Evolutionary conservation across 2,329 filamentous ascomycete species (phyloP).

Genomic region (Aspergillus glaucus): DNA sequence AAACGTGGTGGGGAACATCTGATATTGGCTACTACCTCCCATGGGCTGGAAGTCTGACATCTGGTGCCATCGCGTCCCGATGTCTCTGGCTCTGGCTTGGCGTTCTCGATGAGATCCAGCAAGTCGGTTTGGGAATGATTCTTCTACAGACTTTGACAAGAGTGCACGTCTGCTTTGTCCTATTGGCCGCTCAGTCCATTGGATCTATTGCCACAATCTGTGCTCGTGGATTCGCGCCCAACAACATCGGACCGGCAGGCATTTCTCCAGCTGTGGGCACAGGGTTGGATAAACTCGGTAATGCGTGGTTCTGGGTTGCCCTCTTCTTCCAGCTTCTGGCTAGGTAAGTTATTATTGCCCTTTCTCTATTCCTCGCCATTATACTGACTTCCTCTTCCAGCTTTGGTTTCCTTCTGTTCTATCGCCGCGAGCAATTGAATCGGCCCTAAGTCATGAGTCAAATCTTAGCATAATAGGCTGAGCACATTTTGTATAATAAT

Average conservation of each 20-base stretch:
- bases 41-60: constrained; percentile 52
- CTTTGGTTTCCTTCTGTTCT: constrained; percentile 38
- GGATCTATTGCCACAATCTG: constrained; percentile 58
- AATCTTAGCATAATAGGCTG: too few species aligned
- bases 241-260: constrained; percentile 54
- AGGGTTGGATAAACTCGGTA: constrained; percentile 40
- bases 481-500: too few species aligned
- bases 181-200: constrained; percentile 56
- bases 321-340: constrained; percentile 53
- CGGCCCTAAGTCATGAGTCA: too few species aligned
- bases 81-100: constrained; percentile 63
- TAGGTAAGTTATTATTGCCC: constrained; percentile 42
- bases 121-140: constrained; percentile 63
- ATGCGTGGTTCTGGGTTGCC: constrained; percentile 58
- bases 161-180: constrained; percentile 57
- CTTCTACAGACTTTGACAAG: constrained; percentile 59
- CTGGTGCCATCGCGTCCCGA: constrained; percentile 52
- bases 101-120: constrained; percentile 58
- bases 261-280: constrained; percentile 59
- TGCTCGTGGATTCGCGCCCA: constrained; percentile 54
- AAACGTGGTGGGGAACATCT: constrained; percentile 61
- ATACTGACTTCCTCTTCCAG: constrained; percentile 15
- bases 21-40: constrained; percentile 57
- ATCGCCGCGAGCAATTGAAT: constrained; percentile 38
- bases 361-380: constrained; percentile 32